Base-by-base conservation (phyloP, 2,329 filamentous ascomycete genomes). In the Taxawa tesnikishii region DNA sequence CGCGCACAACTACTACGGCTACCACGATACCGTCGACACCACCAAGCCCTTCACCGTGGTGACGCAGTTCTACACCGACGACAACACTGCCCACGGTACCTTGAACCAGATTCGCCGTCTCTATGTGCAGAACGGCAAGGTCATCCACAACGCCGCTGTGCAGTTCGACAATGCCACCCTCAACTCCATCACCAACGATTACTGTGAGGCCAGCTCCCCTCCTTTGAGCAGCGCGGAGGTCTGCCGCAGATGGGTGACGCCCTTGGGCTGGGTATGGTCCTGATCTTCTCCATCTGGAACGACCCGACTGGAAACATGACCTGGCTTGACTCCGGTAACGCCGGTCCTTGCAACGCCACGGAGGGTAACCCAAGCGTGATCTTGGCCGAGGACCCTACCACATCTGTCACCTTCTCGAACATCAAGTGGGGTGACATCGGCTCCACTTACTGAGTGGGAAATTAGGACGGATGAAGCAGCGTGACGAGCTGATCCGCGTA, bases 281-380 rank as follows among this genome's bases (percentile, higher is more conserved):
- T 80, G 10, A 73, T 76, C 43, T 65, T 80, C 63, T 68, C 63
- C 17, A 56, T 75, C 34, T 76, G 73, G 72, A 71, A 79, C 48
- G 77, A 81, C 57, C 70, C 79, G 55, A 55, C 68, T 38, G 58
- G 69, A 47, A 67, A 76, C 58, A 83, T 83, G 76, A 68, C 78
- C 46, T 83, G 79, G 79, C 68, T 84, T 45, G 78, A 83, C 60
- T 52, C 58, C 31, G 60, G 60, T 5, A 55, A 51, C 21, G 51
- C 63, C 3, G 72, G 72, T 0, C 70, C 70, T 15, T 76, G 72
- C 49, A 61, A 60, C 43, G 57, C 55, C 3, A 68, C 62, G 0
- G 65, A 69, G 42, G 72, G 71, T 1, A 56, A 62, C 36, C 70
- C 72, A 0, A 48, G 51, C 23, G 51, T 59, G 10, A 68, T 75